phyloP scores from a whole-genome alignment of 179 eudicot genomes.

The Heliamphora pulchella region DNA sequence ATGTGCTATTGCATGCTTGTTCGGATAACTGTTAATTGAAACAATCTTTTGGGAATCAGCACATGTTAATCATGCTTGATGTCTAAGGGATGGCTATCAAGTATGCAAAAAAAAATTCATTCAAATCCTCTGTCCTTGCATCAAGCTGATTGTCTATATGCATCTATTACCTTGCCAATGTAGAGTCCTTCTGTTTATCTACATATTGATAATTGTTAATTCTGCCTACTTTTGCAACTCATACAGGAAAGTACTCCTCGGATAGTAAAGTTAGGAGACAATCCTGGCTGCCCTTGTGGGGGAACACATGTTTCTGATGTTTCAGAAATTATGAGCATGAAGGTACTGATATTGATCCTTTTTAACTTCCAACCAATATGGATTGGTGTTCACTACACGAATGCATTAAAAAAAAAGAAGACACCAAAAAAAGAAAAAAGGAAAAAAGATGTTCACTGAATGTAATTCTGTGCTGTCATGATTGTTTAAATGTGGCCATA shows the following conservation, averaged over 20 bases:
- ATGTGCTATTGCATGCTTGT: not conserved
- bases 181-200: not conserved
- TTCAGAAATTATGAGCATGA: conserved; percentile 48
- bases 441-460: no score
- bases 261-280: conserved; percentile 59
- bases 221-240: conserved; percentile 5
- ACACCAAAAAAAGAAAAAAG: no score
- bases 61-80: not conserved
- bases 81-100: not conserved
- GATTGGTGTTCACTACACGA: not conserved
- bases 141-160: conserved; percentile 1
- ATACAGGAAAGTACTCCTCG: conserved; percentile 71
- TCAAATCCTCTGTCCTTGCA: not conserved
- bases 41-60: not conserved
- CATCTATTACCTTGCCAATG: not conserved
- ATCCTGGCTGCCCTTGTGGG: conserved; percentile 85
- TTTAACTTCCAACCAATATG: not conserved
- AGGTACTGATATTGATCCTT: conserved; percentile 34
- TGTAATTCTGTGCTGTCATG: not conserved
- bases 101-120: not conserved
- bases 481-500: not conserved
- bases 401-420: no score
- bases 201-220: not conserved
- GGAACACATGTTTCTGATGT: conserved; percentile 75
- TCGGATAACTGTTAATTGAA: not conserved